phyloP scores from a whole-genome alignment of 129 eudicot genomes.

The Tagetes patula region DNA sequence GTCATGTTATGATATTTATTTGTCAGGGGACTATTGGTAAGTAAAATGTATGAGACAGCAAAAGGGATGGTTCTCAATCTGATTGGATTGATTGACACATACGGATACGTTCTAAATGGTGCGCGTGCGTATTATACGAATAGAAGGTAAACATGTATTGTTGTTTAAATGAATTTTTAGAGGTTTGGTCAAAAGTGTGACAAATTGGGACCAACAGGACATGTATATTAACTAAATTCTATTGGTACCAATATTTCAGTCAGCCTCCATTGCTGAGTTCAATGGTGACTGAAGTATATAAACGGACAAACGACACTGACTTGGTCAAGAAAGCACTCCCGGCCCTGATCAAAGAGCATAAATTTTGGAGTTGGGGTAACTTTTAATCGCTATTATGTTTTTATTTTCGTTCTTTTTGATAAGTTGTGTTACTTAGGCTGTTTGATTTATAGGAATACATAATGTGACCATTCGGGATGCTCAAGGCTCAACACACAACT shows the following conservation, averaged over 20 bases:
- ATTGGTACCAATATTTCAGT: conserved; percentile 39
- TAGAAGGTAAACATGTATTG: conserved; percentile 49
- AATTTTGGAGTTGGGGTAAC: conserved; percentile 84
- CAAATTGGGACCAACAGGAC: background rate
- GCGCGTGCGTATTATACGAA: conserved; percentile 89
- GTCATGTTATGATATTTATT: conserved; percentile 9
- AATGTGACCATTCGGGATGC: conserved; percentile 59
- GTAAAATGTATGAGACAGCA: conserved; percentile 91
- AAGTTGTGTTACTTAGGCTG: background rate
- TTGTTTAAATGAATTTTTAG: background rate
- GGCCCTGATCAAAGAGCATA: conserved; percentile 69
- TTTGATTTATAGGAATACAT: conserved; percentile 62
- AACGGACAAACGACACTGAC: conserved; percentile 51
- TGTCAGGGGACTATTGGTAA: conserved; percentile 79
- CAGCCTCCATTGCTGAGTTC: conserved; percentile 92
- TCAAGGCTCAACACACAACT: conserved; percentile 50
- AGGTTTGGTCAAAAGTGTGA: background rate
- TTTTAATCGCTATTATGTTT: no score
- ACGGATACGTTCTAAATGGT: conserved; percentile 86
- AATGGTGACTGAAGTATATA: conserved; percentile 80
- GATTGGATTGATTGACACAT: conserved; percentile 58
- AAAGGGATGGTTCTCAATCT: conserved; percentile 83
- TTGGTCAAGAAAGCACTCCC: conserved; percentile 69
- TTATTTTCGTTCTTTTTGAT: background rate
- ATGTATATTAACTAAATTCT: background rate